phyloP scores from a whole-genome alignment of 371 early-diverging fungal genomes.

The Apophysomyces ossiformis region DNA sequence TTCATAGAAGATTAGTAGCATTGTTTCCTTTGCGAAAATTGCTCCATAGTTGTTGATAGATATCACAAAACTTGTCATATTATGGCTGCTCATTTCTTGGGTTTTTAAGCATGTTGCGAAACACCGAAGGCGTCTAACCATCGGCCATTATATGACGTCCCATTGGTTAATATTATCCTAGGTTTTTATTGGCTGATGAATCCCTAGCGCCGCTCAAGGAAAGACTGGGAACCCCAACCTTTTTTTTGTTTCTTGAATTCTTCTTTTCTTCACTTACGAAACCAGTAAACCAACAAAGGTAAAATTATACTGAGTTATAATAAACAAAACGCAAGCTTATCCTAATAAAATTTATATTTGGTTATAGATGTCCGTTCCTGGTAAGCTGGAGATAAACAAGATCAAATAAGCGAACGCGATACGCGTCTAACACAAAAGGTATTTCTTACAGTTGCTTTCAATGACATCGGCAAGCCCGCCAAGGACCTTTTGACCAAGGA shows the following conservation, averaged over 20 bases:
- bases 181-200: background rate
- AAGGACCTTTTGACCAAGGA: constrained; percentile 97
- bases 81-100: no score
- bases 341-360: background rate
- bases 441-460: constrained; percentile 65
- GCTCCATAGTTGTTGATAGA: no score
- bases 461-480: constrained; percentile 94
- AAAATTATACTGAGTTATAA: background rate
- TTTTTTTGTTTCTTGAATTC: background rate
- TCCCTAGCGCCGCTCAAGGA: background rate
- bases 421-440: background rate
- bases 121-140: no score
- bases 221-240: constrained; percentile 3
- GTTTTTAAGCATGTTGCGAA: no score
- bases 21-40: no score
- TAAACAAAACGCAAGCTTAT: background rate
- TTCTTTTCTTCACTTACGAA: background rate
- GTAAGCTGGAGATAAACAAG: constrained; percentile 18
- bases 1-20: no score
- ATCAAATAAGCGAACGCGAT: background rate
- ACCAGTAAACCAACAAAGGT: constrained; percentile 1
- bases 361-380: constrained; percentile 32
- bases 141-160: background rate
- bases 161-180: background rate
- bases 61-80: no score